Conservation (phyloP, 768 basidiomycete species). For the Xerocomellus dryophilus region DNA sequence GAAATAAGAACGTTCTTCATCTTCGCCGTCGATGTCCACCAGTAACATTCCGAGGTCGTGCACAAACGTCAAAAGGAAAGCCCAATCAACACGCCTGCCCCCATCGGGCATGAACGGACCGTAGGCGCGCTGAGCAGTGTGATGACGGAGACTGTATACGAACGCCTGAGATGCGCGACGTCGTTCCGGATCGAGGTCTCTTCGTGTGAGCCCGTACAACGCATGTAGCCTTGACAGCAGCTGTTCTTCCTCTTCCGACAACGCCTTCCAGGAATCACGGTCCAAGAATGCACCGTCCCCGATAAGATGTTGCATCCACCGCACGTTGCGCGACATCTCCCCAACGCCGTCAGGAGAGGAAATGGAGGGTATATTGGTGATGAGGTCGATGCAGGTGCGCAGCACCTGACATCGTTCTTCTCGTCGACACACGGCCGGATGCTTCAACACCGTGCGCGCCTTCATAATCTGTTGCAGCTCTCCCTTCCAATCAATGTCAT, state of each 20-base stretch:
- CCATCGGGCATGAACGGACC: constrained; percentile 55
- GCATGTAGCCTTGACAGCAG: constrained; percentile 53
- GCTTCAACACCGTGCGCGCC: constrained; percentile 45
- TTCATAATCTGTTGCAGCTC: constrained; percentile 56
- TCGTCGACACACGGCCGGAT: constrained; percentile 34
- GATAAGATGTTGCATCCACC: constrained; percentile 48
- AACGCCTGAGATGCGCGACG: constrained; percentile 47
- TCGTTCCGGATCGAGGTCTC: constrained; percentile 35
- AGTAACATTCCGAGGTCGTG: constrained; percentile 56
- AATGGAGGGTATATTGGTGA: constrained; percentile 41
- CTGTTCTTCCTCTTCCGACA: constrained; percentile 40
- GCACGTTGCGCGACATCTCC: constrained; percentile 47
- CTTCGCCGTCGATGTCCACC: constrained; percentile 37
- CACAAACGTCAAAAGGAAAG: constrained; percentile 52
- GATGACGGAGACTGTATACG: constrained; percentile 63
- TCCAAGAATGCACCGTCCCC: constrained; percentile 47
- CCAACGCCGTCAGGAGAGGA: constrained; percentile 21
- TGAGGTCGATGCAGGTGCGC: constrained; percentile 49
- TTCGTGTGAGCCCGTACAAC: constrained; percentile 51
- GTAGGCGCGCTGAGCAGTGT: constrained; percentile 46
- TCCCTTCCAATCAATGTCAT: constrained; percentile 48
- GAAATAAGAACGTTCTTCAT: constrained; percentile 32
- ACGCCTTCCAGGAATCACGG: constrained; percentile 15
- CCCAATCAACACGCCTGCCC: constrained; percentile 53
- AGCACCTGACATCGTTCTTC: constrained; percentile 45